These are phyloP conservation scores for Begonia loranthoides DNA, from an alignment of 306 rosid genomes.

Conservation along the genomic window DNA sequence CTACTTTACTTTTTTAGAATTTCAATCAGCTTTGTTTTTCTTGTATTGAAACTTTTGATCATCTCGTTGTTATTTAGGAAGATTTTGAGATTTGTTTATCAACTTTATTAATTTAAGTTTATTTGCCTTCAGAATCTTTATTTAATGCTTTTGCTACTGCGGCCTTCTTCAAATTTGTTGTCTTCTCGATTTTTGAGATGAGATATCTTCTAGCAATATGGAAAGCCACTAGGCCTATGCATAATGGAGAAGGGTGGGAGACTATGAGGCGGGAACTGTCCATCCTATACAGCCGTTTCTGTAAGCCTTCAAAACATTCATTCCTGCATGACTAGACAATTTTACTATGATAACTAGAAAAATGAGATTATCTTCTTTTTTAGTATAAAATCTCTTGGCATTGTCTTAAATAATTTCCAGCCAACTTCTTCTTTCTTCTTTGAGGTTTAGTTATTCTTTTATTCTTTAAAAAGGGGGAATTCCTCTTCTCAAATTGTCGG, in stretches of 20 bases:
- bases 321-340: too few relatives aligned
- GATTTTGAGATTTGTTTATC: neutral
- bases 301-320: constrained; percentile 33
- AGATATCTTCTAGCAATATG: constrained; percentile 99
- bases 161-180: constrained; percentile 95
- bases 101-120: constrained; percentile 12
- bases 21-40: too few relatives aligned
- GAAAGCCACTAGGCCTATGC: constrained; percentile 90
- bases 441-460: too few relatives aligned
- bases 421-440: too few relatives aligned
- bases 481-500: constrained; percentile 3
- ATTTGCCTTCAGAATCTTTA: constrained; percentile 61
- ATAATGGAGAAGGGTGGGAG: constrained; percentile 96
- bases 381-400: too few relatives aligned
- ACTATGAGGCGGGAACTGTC: constrained; percentile 97
- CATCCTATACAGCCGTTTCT: constrained; percentile 89
- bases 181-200: constrained; percentile 98
- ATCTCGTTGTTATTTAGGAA: too few relatives aligned
- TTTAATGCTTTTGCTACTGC: constrained; percentile 99
- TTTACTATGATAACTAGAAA: too few relatives aligned
- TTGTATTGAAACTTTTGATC: too few relatives aligned
- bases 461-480: too few relatives aligned
- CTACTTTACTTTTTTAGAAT: too few relatives aligned
- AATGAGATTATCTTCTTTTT: too few relatives aligned
- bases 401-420: too few relatives aligned